Base-by-base conservation (phyloP, 2,329 filamentous ascomycete species). In the Neobulgaria alba region DNA sequence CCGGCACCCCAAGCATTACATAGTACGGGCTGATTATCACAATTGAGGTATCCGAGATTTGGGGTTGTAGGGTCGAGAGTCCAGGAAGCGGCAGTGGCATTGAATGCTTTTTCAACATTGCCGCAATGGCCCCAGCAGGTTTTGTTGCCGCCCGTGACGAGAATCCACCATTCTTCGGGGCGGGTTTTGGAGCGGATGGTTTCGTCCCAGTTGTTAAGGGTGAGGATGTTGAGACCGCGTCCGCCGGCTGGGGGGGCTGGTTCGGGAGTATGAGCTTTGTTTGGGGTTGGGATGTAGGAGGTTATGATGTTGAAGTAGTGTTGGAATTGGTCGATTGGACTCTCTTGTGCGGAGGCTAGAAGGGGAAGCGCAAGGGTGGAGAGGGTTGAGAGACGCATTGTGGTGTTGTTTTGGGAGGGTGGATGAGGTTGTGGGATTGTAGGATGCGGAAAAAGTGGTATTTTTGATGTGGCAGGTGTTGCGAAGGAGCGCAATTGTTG, bases 81-180 rank as follows among this genome's bases (percentile, higher is more conserved):
- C 55, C 88, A 76, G 56, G 80, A 69, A 50, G 68, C 66, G 12
- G 78, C 77, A 8, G 80, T 75, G 58, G 79, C 72, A 67, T 82
- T 75, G 64, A 75, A 81, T 17, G 81, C 82, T 42, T 67, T 65
- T 56, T 86, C 82, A 39, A 80, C 64, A 45, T 66, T 68, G 31
- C 58, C 69, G 63, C 85, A 90, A 56, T 75, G 70, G 52, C 82
- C 84, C 38, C 49, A 57, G 48, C 85, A 90, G 21, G 84, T 87
- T 67, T 79, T 82, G 69, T 89, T 88, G 52, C 82, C 71, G 41
- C 85, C 85, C 8, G 79, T 84, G 51, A 86, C 65, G 51, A 84
- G 71, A 46, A 90, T 67, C 69, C 83, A 79, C 82, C 82, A 88
- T 63, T 87, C 80, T 63, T 82, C 80, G 4, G 83, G 80, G 5